phyloP scores from a whole-genome alignment of 106 monocot species.

The Triglochin maritima region DNA sequence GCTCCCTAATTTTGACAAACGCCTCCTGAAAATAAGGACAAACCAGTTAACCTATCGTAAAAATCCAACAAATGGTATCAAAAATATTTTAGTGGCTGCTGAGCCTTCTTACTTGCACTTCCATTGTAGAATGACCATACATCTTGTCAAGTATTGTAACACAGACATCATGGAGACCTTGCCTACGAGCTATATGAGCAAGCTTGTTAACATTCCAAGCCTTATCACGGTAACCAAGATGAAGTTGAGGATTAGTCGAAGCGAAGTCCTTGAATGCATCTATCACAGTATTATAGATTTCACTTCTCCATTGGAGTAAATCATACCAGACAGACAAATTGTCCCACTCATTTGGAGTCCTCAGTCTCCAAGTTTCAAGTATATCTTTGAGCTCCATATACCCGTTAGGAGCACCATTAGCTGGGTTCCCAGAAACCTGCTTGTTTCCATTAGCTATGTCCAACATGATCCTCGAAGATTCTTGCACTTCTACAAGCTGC shows the following conservation, averaged over 20 bases:
- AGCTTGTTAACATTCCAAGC: constrained; percentile 99
- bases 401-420: constrained; percentile 41
- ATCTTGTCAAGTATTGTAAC: constrained; percentile 93
- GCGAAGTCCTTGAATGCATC: constrained; percentile 94
- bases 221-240: constrained; percentile 96
- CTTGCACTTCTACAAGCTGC: constrained; percentile 94
- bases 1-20: constrained; percentile 98
- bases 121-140: constrained; percentile 99
- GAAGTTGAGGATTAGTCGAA: constrained; percentile 85
- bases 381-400: constrained; percentile 98
- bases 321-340: constrained; percentile 93
- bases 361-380: constrained; percentile 93
- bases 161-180: constrained; percentile 95
- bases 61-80: background rate
- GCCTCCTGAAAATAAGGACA: constrained; percentile 66
- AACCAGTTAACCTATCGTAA: constrained; percentile 1
- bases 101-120: constrained; percentile 62
- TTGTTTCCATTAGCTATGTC: constrained; percentile 95
- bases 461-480: constrained; percentile 69
- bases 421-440: constrained; percentile 64
- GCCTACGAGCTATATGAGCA: constrained; percentile 89
- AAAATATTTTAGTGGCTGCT: background rate
- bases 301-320: constrained; percentile 99
- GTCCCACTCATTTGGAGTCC: constrained; percentile 99
- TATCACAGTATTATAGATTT: constrained; percentile 94